Evolutionary conservation across 768 basidiomycete species (phyloP), one percentile per base, ranked within the genome.

Genomic region (Xerocomellus amylosporus): DNA sequence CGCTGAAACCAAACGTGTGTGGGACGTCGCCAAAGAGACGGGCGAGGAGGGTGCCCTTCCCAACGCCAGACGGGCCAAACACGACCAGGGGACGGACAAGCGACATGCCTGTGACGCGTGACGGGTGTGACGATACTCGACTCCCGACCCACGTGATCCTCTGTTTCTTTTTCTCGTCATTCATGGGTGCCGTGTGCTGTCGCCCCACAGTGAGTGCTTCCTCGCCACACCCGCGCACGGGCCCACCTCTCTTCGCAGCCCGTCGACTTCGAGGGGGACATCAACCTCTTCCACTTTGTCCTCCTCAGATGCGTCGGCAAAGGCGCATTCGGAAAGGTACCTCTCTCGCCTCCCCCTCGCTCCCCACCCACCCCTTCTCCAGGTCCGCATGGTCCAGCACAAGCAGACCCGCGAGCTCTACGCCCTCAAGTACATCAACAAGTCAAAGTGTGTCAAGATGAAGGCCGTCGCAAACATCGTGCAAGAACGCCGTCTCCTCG

Each of bases 341-440:
- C 10, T 14, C 17, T 45, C 28, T 22, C 28, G 36, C n/a, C 37
- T 10, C 46, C 49, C 31, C 26, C 51, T 41, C 3, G 6, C 6
- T 2, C 53, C 63, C 53, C 43, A 61, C 64, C 22, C 9, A 28
- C 19, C 17, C 39, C 44, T n/a, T 20, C 52, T 46, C 39, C 60
- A 98, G 96, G 96, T 99, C 75, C 89, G 97, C 41, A 96, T 99
- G 56, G 97, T 99, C 8, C 96, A 99, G 73, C 97, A 98, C 77
- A 99, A 98, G 69, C 92, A 98, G 72, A 90, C 93, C n/a, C 88
- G 92, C 58, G 89, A 93, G 17, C 80, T 99, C 42, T 98, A 94
- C 65, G 97, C 97, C 6, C 85, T 99, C 72, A 99, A 99, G 73
- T 99, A 99, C 75, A 99, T 99, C 74, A 98, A 98, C 79, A 99